Percentiles rank a stretch among this genome's conserved stretches.
These are phyloP conservation scores for Kwoniella pini DNA, from an alignment of 768 basidiomycete species.

Conservation along the genomic window DNA sequence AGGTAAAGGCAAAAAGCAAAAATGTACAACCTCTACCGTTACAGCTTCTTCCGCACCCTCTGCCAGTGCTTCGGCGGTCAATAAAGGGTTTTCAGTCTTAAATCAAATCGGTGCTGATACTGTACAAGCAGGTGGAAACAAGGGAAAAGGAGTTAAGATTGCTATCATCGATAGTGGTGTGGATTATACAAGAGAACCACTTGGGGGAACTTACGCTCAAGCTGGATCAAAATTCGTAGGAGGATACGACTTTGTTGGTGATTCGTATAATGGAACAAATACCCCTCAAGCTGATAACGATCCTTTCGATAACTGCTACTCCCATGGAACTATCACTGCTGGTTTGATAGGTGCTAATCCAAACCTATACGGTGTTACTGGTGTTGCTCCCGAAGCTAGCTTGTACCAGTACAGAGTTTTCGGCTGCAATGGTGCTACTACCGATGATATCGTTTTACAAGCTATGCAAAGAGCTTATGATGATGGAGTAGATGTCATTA, in stretches of 20 bases:
- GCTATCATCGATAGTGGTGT: slow-evolving; percentile 60
- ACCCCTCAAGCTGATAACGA: slow-evolving; percentile 45
- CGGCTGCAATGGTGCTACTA: slow-evolving; percentile 61
- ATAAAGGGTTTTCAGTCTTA: slow-evolving; percentile 40
- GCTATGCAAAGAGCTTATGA: slow-evolving; percentile 58
- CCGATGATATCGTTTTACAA: slow-evolving; percentile 57
- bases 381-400: slow-evolving; percentile 67
- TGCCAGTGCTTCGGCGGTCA: slow-evolving; percentile 18
- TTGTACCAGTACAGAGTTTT: slow-evolving; percentile 62
- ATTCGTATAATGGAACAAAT: slow-evolving; percentile 44
- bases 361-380: slow-evolving; percentile 68
- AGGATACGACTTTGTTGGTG: slow-evolving; percentile 54
- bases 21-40: slow-evolving; percentile 27
- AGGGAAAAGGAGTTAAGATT: slow-evolving; percentile 68
- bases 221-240: slow-evolving; percentile 53
- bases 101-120: slow-evolving; percentile 61
- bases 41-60: slow-evolving; percentile 17
- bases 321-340: slow-evolving; percentile 54
- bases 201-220: slow-evolving; percentile 54
- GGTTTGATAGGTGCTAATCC: slow-evolving; percentile 57
- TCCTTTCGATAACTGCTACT: slow-evolving; percentile 51
- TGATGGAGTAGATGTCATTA: slow-evolving; percentile 66
- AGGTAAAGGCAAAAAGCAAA: slow-evolving; percentile 32
- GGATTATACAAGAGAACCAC: slow-evolving; percentile 51
- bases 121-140: slow-evolving; percentile 65